Evolutionary conservation across 805 yeast species (phyloP).

Genomic region (Jamesozyma rosinii): DNA sequence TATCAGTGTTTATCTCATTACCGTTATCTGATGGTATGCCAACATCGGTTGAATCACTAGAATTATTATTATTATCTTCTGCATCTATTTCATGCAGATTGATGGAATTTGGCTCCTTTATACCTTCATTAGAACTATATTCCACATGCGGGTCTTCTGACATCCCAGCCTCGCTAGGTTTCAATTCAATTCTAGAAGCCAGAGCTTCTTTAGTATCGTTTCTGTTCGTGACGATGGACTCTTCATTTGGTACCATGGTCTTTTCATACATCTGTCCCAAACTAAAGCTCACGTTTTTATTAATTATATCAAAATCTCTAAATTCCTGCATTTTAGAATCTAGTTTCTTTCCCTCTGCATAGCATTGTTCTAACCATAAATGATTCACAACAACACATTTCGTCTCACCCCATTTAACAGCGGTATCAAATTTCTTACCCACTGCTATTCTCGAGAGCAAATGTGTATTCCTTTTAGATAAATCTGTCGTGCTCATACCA

Average conservation of each 20-base stretch:
- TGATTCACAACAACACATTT: constrained; percentile 54
- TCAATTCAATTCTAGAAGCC: not conserved
- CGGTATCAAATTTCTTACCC: constrained; percentile 73
- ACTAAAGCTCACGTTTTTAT: constrained; percentile 8
- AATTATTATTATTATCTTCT: not conserved
- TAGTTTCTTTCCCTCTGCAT: constrained; percentile 12
- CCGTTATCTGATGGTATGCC: not conserved
- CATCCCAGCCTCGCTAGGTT: not conserved
- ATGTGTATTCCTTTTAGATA: constrained; percentile 59
- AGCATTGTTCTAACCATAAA: constrained; percentile 82
- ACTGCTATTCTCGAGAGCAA: constrained; percentile 55
- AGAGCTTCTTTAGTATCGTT: not conserved
- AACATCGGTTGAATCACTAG: not conserved
- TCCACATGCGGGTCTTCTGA: not conserved
- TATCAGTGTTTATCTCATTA: not conserved
- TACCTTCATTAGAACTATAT: not conserved
- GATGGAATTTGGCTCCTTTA: not conserved
- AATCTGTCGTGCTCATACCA: constrained; percentile 59
- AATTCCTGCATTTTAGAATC: constrained; percentile 1
- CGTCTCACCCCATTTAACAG: constrained; percentile 48
- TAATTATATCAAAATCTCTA: constrained; percentile 7
- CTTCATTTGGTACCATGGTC: not conserved
- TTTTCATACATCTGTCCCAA: constrained; percentile 10
- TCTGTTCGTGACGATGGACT: not conserved
- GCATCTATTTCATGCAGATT: not conserved